Conservation (phyloP, 495 filamentous ascomycete species). For the Ascodesmis nigricans region DNA sequence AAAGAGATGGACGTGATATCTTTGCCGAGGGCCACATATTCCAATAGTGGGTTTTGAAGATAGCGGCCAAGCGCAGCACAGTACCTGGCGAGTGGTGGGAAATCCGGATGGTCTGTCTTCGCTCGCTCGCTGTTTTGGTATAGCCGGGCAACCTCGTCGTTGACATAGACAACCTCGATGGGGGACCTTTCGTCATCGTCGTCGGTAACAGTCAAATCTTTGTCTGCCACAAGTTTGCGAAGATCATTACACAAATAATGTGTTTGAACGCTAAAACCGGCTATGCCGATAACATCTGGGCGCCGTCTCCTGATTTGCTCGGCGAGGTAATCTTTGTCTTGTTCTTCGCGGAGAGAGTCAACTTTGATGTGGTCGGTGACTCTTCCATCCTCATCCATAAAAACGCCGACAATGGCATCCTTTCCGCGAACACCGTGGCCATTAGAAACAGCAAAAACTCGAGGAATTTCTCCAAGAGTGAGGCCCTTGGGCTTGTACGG, state of each 20-base stretch:
- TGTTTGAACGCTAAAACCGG: slow-evolving; percentile 77
- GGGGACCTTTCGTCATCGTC: slow-evolving; percentile 35
- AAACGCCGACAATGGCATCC: slow-evolving; percentile 76
- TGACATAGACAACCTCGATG: slow-evolving; percentile 74
- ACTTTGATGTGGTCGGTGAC: slow-evolving; percentile 78
- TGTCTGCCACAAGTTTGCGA: slow-evolving; percentile 48
- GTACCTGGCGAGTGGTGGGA: slow-evolving; percentile 57
- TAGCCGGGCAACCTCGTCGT: slow-evolving; percentile 83
- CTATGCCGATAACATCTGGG: slow-evolving; percentile 76
- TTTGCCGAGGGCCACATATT: slow-evolving; percentile 77
- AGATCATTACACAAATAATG: slow-evolving; percentile 61
- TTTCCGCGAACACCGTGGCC: slow-evolving; percentile 50
- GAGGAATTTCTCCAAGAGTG: slow-evolving; percentile 64
- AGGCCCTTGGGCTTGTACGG: slow-evolving; percentile 92
- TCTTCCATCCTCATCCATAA: slow-evolving; percentile 77
- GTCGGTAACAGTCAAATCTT: slow-evolving; percentile 38
- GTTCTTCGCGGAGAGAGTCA: slow-evolving; percentile 51
- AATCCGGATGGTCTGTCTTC: slow-evolving; percentile 53
- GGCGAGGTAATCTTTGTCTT: slow-evolving; percentile 40
- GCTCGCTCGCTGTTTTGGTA: slow-evolving; percentile 79
- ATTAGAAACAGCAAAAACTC: slow-evolving; percentile 67
- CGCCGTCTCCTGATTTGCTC: slow-evolving; percentile 50
- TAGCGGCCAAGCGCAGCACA: slow-evolving; percentile 76
- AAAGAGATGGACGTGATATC: slow-evolving; percentile 73
- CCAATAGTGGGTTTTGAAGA: slow-evolving; percentile 79